Base-by-base conservation (phyloP, 1,139 yeast species). In the Lodderomyces metapsilosis region DNA sequence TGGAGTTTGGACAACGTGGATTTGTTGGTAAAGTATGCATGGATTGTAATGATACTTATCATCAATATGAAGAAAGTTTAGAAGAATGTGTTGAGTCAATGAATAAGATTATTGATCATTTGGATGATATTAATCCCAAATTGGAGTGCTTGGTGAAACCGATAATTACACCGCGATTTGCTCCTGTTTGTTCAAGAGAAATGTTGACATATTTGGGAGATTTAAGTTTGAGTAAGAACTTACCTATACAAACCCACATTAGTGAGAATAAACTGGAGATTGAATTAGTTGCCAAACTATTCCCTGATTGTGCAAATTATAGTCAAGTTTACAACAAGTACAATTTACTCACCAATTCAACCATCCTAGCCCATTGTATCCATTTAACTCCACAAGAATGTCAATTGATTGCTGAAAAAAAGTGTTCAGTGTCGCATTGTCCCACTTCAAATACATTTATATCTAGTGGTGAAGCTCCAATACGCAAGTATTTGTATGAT, bases 21-120 rank as follows among this genome's bases (percentile, higher is more conserved):
- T 77, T 87, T 48, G 82, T 92, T 23, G 98, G 98, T 3, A 83
- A 94, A 50, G 96, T 88, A n/a, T 92, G 98, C 59, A 91, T 92
- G 98, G 70, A 72, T 47, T 66, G 66, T 48, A 72, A 72, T 52
- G 61, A 76, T 20, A 74, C 82, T 51, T 80, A 86, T 25, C 94
- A 94, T 1, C 82, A 76, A 22, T 85, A 80, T 58, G 79, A 64
- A 39, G 96, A 89, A 56, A 68, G 77, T 1, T 62, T 71, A n/a
- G 77, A 74, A 5, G 80, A 80, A 42, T 78, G 89, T 40, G 62
- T 81, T 39, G 52, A 62, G n/a, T 76, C 84, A 5, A 83, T 85
- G 52, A 54, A 71, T 16, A 66, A 71, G 11, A 78, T 89, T 4
- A 73, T 85, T 7, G 66, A 75, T 4, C 81, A 84, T 57, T 70